A percentile compares a stretch with the other conserved stretches of the same genome.
Conservation (phyloP, 2,329 filamentous ascomycete species). For the Cordyceps militaris region DNA sequence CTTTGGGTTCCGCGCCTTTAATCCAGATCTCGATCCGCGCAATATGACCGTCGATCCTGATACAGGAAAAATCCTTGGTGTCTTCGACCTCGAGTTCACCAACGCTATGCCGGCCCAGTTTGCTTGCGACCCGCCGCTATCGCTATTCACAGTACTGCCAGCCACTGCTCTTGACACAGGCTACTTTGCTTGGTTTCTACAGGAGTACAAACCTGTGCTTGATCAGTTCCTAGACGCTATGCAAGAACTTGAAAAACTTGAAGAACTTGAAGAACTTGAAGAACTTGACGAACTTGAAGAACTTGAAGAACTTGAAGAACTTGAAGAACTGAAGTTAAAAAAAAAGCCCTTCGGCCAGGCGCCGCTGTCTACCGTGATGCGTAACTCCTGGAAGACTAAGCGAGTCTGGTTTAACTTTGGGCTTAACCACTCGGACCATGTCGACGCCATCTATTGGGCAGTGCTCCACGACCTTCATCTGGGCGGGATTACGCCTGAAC, state of each 20-base stretch:
- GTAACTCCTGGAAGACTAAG: background rate
- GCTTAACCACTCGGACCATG: background rate
- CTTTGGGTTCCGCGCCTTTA: background rate
- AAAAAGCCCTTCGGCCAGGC: background rate
- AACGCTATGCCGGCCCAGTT: background rate
- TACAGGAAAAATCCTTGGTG: background rate
- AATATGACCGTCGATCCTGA: background rate
- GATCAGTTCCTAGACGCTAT: background rate
- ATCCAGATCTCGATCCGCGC: background rate
- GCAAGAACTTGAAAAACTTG: too few relatives aligned
- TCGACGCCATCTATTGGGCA: background rate
- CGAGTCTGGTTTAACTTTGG: background rate
- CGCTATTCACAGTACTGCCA: background rate
- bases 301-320: too few relatives aligned
- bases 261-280: too few relatives aligned
- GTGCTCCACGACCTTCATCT: background rate
- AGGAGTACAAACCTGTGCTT: background rate
- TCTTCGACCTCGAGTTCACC: background rate
- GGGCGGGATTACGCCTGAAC: background rate
- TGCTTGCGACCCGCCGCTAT: background rate
- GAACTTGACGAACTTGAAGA: too few relatives aligned
- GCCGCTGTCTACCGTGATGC: background rate
- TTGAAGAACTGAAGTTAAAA: background rate
- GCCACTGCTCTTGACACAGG: background rate
- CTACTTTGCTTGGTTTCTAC: background rate